Evolutionary conservation across 2,329 filamentous ascomycete species (phyloP).

Genomic region (Zarea fungicola): DNA sequence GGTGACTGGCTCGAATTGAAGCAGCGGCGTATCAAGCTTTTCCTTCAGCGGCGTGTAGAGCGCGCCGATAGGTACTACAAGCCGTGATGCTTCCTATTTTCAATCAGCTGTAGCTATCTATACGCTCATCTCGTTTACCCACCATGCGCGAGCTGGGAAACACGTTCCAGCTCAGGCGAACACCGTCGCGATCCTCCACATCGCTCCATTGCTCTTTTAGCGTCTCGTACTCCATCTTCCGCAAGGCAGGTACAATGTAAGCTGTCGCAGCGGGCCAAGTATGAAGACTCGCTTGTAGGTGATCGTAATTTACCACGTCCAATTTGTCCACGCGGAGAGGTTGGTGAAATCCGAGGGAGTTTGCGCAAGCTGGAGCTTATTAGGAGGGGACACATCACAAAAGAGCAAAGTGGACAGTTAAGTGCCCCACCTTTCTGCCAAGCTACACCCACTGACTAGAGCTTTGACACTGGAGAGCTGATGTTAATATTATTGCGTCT

Average conservation of each 20-base stretch:
- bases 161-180: slow-evolving; percentile 97
- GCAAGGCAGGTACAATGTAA: neutral
- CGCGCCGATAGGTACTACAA: slow-evolving; percentile 93
- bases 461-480: too few relatives aligned
- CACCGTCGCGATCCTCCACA: slow-evolving; percentile 92
- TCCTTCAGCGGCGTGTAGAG: slow-evolving; percentile 95
- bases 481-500: too few relatives aligned
- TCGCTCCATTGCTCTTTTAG: slow-evolving; percentile 96
- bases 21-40: slow-evolving; percentile 78
- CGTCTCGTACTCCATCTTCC: slow-evolving; percentile 80
- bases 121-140: slow-evolving; percentile 26
- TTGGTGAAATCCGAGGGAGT: neutral
- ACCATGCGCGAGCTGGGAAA: slow-evolving; percentile 98
- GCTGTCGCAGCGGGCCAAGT: too few relatives aligned
- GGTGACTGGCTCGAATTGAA: slow-evolving; percentile 94
- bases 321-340: neutral
- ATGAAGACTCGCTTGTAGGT: too few relatives aligned
- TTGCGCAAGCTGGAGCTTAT: neutral
- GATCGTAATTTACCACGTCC: too few relatives aligned
- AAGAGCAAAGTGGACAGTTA: slow-evolving; percentile 4
- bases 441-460: neutral
- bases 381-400: slow-evolving; percentile 4
- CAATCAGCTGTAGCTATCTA: neutral
- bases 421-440: slow-evolving; percentile 6
- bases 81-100: slow-evolving; percentile 77